A percentile compares a stretch with the other conserved stretches of the same genome.
Evolutionary conservation across 768 basidiomycete species (phyloP).

Genomic region (Phylloporus sp.): DNA sequence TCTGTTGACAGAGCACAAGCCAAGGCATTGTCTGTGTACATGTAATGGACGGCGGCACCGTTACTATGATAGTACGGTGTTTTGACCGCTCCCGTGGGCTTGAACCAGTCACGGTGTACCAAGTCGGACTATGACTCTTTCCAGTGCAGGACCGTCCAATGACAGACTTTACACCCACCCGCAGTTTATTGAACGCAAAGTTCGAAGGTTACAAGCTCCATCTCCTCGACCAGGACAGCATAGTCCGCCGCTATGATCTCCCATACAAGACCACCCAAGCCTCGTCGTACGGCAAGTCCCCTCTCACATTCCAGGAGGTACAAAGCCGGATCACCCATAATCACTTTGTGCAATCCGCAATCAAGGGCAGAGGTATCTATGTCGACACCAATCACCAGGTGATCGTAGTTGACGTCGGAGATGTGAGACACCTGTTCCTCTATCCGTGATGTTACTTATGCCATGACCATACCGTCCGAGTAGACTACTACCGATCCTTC

Average conservation of each 20-base stretch:
- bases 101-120: too few species aligned
- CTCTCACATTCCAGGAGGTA: conserved; percentile 74
- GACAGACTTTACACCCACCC: conserved; percentile 41
- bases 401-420: conserved; percentile 50
- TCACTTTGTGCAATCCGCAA: conserved; percentile 54
- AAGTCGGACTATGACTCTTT: conserved; percentile 1
- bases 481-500: conserved; percentile 50
- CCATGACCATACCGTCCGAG: conserved; percentile 25
- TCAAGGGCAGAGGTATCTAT: conserved; percentile 52
- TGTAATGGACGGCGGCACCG: too few species aligned
- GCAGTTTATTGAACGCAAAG: conserved; percentile 65
- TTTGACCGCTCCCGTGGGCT: too few species aligned
- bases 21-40: too few species aligned
- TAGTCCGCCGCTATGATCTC: conserved; percentile 49
- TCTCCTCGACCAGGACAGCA: conserved; percentile 53
- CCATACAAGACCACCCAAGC: conserved; percentile 42
- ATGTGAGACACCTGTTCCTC: conserved; percentile 42
- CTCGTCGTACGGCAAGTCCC: conserved; percentile 53
- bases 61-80: too few species aligned
- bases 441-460: background rate
- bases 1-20: too few species aligned
- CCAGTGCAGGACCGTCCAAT: conserved; percentile 15
- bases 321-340: conserved; percentile 83
- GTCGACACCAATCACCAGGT: conserved; percentile 62
- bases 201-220: conserved; percentile 83